Evolutionary conservation across 2,329 filamentous ascomycete species (phyloP).

Genomic region (Cytospora leucostoma): DNA sequence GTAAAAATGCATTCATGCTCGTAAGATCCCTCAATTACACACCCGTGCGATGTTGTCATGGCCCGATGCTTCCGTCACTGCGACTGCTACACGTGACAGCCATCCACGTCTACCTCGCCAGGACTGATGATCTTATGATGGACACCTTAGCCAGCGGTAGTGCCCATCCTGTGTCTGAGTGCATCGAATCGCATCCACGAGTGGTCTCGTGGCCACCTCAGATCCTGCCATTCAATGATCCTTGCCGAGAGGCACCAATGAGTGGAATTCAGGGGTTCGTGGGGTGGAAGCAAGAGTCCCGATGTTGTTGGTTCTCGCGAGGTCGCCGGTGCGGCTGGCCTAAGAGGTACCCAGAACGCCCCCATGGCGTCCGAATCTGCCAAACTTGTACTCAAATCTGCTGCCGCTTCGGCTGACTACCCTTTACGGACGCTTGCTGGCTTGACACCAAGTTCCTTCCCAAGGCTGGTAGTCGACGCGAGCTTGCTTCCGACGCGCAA

Average conservation of each 20-base stretch:
- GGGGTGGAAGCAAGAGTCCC: background rate
- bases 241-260: background rate
- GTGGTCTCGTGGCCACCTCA: background rate
- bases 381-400: background rate
- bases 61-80: background rate
- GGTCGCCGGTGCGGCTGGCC: background rate
- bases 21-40: background rate
- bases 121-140: background rate
- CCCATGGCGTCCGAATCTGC: background rate
- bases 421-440: background rate
- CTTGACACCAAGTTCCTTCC: background rate
- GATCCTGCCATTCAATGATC: background rate
- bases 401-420: background rate
- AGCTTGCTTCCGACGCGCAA: background rate
- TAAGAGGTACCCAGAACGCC: background rate
- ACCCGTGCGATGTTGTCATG: background rate
- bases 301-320: background rate
- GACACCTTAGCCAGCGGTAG: background rate
- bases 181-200: background rate
- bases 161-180: too few species aligned
- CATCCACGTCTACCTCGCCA: background rate
- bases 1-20: background rate
- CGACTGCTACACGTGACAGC: background rate
- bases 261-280: background rate
- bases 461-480: background rate